Conservation (phyloP, 345 rosid genomes). For the Citrus glauca region DNA sequence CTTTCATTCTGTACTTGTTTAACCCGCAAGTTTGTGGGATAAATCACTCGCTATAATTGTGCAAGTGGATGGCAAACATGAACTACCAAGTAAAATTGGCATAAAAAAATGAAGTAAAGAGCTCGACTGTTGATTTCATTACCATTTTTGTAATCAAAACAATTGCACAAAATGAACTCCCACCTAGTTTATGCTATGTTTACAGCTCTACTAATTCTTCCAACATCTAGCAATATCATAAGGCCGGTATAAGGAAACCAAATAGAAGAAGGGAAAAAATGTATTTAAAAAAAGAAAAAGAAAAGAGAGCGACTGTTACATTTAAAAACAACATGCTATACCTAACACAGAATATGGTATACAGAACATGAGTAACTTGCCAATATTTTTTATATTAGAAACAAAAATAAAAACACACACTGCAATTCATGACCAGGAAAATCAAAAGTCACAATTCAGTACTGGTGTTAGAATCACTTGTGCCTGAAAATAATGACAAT, state of each 20-base stretch:
- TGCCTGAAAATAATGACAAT: constrained; percentile 58
- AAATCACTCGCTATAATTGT: no score
- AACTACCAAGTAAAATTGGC: no score
- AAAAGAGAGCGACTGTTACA: background rate
- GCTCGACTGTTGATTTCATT: no score
- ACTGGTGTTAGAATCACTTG: constrained; percentile 14
- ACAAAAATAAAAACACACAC: background rate
- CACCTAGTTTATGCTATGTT: no score
- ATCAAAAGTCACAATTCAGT: background rate
- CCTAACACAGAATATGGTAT: background rate
- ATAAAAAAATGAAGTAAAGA: no score
- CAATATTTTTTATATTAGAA: background rate
- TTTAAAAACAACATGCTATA: background rate
- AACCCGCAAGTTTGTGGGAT: no score
- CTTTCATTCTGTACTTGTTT: no score
- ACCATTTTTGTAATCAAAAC: background rate
- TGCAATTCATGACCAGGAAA: background rate
- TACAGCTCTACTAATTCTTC: background rate
- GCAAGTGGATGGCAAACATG: no score
- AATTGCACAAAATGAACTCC: background rate
- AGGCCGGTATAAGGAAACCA: background rate
- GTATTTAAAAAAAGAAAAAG: background rate
- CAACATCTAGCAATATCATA: background rate
- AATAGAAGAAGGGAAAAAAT: background rate
- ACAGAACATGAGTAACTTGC: background rate